Conservation (phyloP, 805 yeast genomes). For the Metschnikowia matae region DNA sequence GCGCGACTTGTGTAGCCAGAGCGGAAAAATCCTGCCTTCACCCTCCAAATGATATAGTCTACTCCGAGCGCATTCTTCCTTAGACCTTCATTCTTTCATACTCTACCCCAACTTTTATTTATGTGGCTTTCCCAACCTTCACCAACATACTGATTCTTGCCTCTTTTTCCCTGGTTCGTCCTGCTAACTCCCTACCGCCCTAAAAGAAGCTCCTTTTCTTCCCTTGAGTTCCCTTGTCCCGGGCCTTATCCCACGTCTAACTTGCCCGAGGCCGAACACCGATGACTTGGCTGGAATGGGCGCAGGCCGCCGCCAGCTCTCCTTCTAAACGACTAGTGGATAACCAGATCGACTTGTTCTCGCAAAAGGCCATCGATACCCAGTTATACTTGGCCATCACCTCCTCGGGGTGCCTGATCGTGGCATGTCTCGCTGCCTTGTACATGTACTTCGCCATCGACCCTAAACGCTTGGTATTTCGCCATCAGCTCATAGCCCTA, state of each 20-base stretch:
- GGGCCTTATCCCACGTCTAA: neutral
- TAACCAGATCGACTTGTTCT: conserved; percentile 29
- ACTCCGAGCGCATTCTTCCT: neutral
- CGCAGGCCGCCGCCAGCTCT: conserved; percentile 1
- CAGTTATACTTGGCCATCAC: conserved; percentile 37
- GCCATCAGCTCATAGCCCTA: conserved; percentile 67
- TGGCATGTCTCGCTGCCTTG: conserved; percentile 53
- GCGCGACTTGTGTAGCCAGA: neutral
- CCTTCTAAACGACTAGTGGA: conserved; percentile 9
- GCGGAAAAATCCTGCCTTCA: conserved; percentile 1
- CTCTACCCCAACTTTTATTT: neutral
- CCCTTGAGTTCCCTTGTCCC: neutral
- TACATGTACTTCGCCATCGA: conserved; percentile 62
- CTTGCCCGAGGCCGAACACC: neutral
- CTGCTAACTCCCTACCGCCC: neutral
- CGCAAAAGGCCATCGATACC: conserved; percentile 22
- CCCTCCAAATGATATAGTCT: neutral
- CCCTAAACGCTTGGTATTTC: conserved; percentile 56
- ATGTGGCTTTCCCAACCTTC: neutral
- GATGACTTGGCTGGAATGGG: conserved; percentile 3
- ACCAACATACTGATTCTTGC: neutral
- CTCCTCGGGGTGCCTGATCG: conserved; percentile 37
- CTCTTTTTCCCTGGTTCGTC: neutral
- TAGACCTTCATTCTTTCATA: neutral
- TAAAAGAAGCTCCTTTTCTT: neutral